These are phyloP conservation scores for Trichophyton rubrum DNA, from an alignment of 2,329 filamentous ascomycete genomes.

Conservation along the genomic window DNA sequence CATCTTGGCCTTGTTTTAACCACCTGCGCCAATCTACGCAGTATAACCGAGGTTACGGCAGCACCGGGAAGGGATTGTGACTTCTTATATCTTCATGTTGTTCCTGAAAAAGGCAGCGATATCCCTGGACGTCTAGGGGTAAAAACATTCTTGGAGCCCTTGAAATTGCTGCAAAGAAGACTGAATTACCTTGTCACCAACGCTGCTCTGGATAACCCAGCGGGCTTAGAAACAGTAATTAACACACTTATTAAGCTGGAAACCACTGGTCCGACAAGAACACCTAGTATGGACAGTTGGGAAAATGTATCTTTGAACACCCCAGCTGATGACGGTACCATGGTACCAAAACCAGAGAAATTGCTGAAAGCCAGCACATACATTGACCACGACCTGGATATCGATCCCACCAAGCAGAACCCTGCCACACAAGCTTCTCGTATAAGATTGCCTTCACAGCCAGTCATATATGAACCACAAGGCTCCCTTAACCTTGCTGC, in stretches of 20 bases:
- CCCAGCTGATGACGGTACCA: slow-evolving; percentile 42
- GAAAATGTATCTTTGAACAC: slow-evolving; percentile 59
- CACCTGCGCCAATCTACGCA: slow-evolving; percentile 60
- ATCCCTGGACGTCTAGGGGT: slow-evolving; percentile 66
- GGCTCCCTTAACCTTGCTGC: slow-evolving; percentile 64
- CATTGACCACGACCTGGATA: slow-evolving; percentile 49
- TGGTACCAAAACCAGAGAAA: slow-evolving; percentile 28
- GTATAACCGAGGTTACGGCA: slow-evolving; percentile 77
- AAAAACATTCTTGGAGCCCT: slow-evolving; percentile 83
- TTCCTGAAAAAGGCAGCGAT: slow-evolving; percentile 48
- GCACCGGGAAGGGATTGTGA: slow-evolving; percentile 85
- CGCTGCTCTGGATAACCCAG: slow-evolving; percentile 57
- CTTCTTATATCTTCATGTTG: slow-evolving; percentile 74
- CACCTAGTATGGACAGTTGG: slow-evolving; percentile 78
- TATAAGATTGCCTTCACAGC: slow-evolving; percentile 67
- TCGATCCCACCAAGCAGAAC: slow-evolving; percentile 26
- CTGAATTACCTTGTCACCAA: slow-evolving; percentile 78
- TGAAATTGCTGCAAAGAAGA: slow-evolving; percentile 67
- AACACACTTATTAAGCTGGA: slow-evolving; percentile 65
- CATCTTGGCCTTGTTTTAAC: slow-evolving; percentile 83
- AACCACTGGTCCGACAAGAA: slow-evolving; percentile 44
- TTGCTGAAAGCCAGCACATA: slow-evolving; percentile 47
- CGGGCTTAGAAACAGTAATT: slow-evolving; percentile 57
- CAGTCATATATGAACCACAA: slow-evolving; percentile 72
- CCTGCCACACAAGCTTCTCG: slow-evolving; percentile 46